Evolutionary conservation across 495 filamentous ascomycete species (phyloP).

Genomic region (Penicillium waksmanii): DNA sequence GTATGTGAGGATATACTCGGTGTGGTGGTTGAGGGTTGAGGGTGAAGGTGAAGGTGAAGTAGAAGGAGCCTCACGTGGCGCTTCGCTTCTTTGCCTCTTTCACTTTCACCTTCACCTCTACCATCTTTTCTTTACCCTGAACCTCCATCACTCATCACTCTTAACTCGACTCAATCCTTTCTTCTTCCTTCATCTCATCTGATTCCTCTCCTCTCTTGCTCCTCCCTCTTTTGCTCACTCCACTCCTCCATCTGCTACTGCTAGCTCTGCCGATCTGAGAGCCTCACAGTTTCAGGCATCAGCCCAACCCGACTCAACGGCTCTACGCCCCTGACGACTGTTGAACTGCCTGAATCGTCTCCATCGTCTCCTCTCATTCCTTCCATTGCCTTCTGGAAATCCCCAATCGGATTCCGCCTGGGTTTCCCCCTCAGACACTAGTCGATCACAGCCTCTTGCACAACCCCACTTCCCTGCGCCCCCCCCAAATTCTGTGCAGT

Average conservation of each 20-base stretch:
- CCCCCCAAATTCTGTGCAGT: slow-evolving; percentile 28
- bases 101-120: not conserved
- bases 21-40: no score
- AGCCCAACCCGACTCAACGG: slow-evolving; percentile 7
- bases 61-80: slow-evolving; percentile 21
- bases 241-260: not conserved
- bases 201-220: not conserved
- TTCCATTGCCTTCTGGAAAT: slow-evolving; percentile 28
- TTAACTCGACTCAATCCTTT: not conserved
- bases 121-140: not conserved
- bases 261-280: not conserved
- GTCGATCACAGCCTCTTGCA: slow-evolving; percentile 29
- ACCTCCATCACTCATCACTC: slow-evolving; percentile 2
- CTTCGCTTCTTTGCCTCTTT: slow-evolving; percentile 3
- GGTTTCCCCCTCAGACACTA: slow-evolving; percentile 17
- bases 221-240: not conserved
- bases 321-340: slow-evolving; percentile 10
- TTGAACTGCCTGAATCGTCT: not conserved
- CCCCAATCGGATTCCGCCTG: slow-evolving; percentile 27
- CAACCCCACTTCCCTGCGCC: slow-evolving; percentile 30
- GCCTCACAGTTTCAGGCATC: slow-evolving; percentile 7
- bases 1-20: no score
- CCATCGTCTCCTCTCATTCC: not conserved
- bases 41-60: no score
- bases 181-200: slow-evolving; percentile 1